Evolutionary conservation across 345 rosid genomes (phyloP), one percentile per base, ranked within the genome.

Genomic region (Melaleuca quinquenervia): DNA sequence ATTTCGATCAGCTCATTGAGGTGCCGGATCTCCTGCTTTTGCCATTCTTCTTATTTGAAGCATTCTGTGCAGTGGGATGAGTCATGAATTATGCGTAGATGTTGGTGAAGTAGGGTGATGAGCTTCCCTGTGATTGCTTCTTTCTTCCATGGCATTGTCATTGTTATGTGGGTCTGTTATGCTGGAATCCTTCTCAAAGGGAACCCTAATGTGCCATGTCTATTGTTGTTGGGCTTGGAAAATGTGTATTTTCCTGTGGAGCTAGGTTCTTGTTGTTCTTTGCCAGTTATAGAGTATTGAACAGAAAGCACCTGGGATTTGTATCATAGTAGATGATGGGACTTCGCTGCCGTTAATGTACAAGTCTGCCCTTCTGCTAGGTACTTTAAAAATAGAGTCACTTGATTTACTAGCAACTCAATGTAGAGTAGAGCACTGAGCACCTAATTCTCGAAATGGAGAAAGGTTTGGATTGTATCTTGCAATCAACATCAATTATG

Each of bases 1-100:
- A 96, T 87, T 98, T 94, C 87, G 99, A 96, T 55, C 99, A 96
- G 86, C 99, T 98, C 50, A 87, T 94, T 58, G 99, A 96, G 99
- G 99, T 96, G 90, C 24, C 2, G 87, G 29, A 76, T 85, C 50
- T 54, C 83, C 32, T 50, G 32, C 4, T 76, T 12, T 56, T 32
- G 8, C 49, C 41, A 6, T 50, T 88, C 13, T 82, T 53, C 52
- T 20, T 82, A 52, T 16, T 20, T 27, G 32, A 52, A 82, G 45
- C 41, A 50, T 18, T 29, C 84, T 52, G 53, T 82, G 56, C 21
- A 15, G 58, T 50, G 53, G 53, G 56, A 50, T 13, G 84, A 50
- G 52, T 27, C 45, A 32, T 82, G 58, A 52, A 51, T 51, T 50
- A 18, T 82, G 60, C 84, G 45, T 74, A 58, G 80, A 70, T 36